phyloP scores from a whole-genome alignment of 768 basidiomycete species.

The Coprinellus aureogranulatus region DNA sequence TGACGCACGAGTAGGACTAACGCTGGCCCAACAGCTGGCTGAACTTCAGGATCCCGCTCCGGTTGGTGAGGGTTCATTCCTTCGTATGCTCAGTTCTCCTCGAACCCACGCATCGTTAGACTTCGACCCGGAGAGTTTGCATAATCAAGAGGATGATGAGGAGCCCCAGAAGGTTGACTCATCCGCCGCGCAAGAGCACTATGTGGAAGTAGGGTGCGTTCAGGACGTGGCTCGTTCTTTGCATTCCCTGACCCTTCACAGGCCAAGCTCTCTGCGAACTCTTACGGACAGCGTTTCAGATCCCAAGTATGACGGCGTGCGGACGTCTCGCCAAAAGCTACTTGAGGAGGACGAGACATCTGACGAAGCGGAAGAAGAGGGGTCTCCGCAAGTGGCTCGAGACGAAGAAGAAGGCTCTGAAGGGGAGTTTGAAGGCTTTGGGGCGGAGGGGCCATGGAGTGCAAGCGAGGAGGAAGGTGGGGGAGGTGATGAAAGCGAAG shows the following conservation, averaged over 20 bases:
- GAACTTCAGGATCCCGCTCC: conserved; percentile 73
- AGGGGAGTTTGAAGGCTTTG: conserved; percentile 26
- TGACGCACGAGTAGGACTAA: conserved; percentile 35
- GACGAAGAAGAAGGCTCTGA: conserved; percentile 32
- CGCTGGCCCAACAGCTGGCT: conserved; percentile 78
- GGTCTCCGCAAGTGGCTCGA: conserved; percentile 9
- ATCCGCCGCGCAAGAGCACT: conserved; percentile 63
- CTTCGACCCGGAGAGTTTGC: conserved; percentile 72
- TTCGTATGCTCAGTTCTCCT: neutral
- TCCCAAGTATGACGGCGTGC: conserved; percentile 76
- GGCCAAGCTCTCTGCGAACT: conserved; percentile 69
- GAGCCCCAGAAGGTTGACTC: conserved; percentile 36
- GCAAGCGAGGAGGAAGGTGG: conserved; percentile 18
- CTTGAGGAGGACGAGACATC: conserved; percentile 35
- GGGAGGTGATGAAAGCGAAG: conserved; percentile 16
- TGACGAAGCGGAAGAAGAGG: conserved; percentile 24
- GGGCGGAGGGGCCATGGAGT: conserved; percentile 18
- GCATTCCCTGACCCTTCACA: conserved; percentile 22
- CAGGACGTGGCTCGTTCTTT: neutral
- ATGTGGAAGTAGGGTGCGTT: conserved; percentile 78
- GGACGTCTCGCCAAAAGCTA: conserved; percentile 58
- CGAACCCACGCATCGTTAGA: conserved; percentile 37
- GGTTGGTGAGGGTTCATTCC: conserved; percentile 46
- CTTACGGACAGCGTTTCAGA: conserved; percentile 64
- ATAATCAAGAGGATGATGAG: conserved; percentile 47